Evolutionary conservation across 176 grass and related monocot genomes (phyloP).

Genomic region (Avena atlantica): DNA sequence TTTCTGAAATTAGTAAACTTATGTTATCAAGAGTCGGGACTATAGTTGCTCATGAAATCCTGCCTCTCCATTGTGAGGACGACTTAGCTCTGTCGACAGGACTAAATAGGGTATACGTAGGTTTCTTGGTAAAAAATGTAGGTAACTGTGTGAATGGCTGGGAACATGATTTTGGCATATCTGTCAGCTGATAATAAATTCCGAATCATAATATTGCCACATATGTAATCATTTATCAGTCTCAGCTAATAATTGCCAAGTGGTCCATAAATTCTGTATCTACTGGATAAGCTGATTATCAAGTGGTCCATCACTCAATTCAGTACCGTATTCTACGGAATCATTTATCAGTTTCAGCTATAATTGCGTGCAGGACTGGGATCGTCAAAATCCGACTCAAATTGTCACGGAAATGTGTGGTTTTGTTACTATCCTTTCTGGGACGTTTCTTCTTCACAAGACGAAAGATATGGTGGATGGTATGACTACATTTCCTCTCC

Average conservation of each 20-base stretch:
- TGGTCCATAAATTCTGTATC: not conserved
- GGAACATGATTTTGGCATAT: not conserved
- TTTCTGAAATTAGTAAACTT: constrained; percentile 23
- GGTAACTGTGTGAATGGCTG: constrained; percentile 3
- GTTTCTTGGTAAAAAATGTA: not conserved
- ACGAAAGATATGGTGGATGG: constrained; percentile 94
- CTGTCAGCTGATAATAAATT: not conserved
- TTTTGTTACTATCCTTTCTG: constrained; percentile 96
- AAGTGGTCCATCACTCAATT: not conserved
- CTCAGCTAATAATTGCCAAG: no score
- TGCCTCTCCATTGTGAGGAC: not conserved
- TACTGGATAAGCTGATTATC: not conserved
- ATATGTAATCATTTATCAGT: not conserved
- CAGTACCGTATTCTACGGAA: not conserved
- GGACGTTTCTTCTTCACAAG: constrained; percentile 99
- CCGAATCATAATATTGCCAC: not conserved
- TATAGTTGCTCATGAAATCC: not conserved
- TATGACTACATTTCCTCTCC: constrained; percentile 36
- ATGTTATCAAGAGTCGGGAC: not conserved
- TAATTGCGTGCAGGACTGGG: constrained; percentile 80
- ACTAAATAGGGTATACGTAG: not conserved
- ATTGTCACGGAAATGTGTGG: constrained; percentile 98
- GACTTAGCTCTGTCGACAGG: not conserved
- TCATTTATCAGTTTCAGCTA: constrained; percentile 12
- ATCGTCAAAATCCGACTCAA: constrained; percentile 88